Conservation (phyloP, 2,329 filamentous ascomycete species). For the Penicillium crustosum region DNA sequence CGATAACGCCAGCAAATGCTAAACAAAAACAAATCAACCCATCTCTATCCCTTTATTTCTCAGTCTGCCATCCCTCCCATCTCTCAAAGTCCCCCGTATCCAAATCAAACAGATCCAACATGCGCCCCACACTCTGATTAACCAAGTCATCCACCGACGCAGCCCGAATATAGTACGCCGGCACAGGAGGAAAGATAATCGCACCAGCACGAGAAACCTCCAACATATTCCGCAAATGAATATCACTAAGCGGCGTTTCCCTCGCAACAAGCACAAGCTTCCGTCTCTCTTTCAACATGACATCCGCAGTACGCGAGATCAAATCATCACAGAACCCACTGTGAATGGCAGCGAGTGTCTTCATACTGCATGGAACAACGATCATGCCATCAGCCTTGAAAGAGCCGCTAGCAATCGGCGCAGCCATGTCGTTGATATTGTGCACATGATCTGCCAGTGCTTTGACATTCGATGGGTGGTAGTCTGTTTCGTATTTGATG, state of each 20-base stretch:
- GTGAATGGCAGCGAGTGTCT: conserved; percentile 48
- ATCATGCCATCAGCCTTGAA: conserved; percentile 51
- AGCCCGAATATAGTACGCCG: conserved; percentile 48
- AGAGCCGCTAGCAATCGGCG: conserved; percentile 48
- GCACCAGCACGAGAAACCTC: conserved; percentile 39
- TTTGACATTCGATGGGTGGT: conserved; percentile 37
- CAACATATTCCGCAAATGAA: conserved; percentile 50
- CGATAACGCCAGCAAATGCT: neutral
- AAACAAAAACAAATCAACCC: neutral
- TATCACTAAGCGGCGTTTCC: conserved; percentile 51
- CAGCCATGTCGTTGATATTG: conserved; percentile 47
- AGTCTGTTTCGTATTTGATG: conserved; percentile 50
- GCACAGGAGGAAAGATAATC: conserved; percentile 48
- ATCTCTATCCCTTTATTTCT: conserved; percentile 3
- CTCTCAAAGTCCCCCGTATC: conserved; percentile 42
- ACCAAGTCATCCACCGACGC: conserved; percentile 43
- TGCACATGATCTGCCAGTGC: conserved; percentile 43
- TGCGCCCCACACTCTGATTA: conserved; percentile 49
- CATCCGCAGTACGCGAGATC: conserved; percentile 49
- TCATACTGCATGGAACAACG: conserved; percentile 51
- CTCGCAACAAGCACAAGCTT: conserved; percentile 43
- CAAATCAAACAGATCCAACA: conserved; percentile 49
- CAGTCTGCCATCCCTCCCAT: conserved; percentile 26
- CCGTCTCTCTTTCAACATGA: conserved; percentile 48
- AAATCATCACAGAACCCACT: conserved; percentile 48